Conservation (phyloP, 768 basidiomycete species). For the Lenzites betulinus region DNA sequence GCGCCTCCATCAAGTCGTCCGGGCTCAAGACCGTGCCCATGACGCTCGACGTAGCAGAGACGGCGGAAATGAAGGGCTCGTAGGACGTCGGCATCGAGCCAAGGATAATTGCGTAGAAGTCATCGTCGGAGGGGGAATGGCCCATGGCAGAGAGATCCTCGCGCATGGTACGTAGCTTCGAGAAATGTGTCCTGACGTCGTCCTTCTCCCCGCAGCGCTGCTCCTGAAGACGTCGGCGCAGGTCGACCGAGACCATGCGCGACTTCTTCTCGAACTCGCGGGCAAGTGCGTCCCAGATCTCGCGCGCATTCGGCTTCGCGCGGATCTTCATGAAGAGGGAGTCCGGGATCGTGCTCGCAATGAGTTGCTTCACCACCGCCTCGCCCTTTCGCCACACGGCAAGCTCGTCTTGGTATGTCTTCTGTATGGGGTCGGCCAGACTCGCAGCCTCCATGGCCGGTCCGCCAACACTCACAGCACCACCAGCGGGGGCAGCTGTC, state of each 20-base stretch:
- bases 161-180: conserved; percentile 31
- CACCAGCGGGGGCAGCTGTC: conserved; percentile 1
- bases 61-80: not conserved
- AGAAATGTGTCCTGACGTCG: conserved; percentile 36
- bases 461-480: not conserved
- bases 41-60: not conserved
- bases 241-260: conserved; percentile 34
- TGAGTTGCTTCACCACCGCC: conserved; percentile 35
- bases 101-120: conserved; percentile 36
- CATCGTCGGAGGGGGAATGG: conserved; percentile 30
- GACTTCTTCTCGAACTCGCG: conserved; percentile 31
- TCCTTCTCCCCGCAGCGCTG: conserved; percentile 33
- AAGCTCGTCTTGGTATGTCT: conserved; percentile 25
- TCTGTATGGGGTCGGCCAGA: not conserved
- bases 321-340: conserved; percentile 37
- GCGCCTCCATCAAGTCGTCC: not conserved
- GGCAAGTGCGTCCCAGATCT: conserved; percentile 29
- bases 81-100: not conserved
- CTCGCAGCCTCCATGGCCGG: not conserved
- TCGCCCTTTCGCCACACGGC: conserved; percentile 32
- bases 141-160: conserved; percentile 40
- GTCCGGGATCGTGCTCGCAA: conserved; percentile 37
- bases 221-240: conserved; percentile 30
- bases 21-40: not conserved
- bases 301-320: conserved; percentile 22